These are phyloP conservation scores for Peziza echinospora DNA, from an alignment of 495 filamentous ascomycete species.

Conservation along the genomic window DNA sequence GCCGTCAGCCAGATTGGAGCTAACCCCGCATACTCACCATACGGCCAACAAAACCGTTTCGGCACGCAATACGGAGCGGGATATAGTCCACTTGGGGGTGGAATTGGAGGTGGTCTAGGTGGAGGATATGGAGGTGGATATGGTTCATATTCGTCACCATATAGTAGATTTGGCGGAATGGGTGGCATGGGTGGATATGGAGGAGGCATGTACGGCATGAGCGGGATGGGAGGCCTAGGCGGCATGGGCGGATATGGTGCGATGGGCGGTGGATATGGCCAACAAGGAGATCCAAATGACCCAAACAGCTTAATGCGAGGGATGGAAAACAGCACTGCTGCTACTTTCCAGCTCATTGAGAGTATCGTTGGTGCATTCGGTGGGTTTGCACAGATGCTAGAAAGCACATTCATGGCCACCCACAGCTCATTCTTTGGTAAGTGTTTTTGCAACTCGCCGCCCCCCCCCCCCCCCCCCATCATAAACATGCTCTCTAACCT, in stretches of 20 bases:
- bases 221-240: constrained; percentile 26
- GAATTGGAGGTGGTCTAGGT: constrained; percentile 20
- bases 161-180: not conserved
- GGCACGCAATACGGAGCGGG: constrained; percentile 25
- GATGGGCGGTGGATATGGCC: constrained; percentile 25
- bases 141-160: not conserved
- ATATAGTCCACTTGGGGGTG: constrained; percentile 19
- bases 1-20: constrained; percentile 42
- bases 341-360: constrained; percentile 98
- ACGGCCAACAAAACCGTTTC: constrained; percentile 35
- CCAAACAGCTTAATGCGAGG: constrained; percentile 77
- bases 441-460: constrained; percentile 15
- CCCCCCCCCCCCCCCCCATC: not conserved
- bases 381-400: constrained; percentile 96
- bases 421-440: constrained; percentile 96
- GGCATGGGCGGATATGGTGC: constrained; percentile 34
- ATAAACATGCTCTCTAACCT: constrained; percentile 2
- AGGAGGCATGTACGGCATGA: constrained; percentile 12
- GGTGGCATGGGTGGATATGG: not conserved
- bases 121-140: constrained; percentile 17
- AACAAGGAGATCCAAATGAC: constrained; percentile 50
- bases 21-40: constrained; percentile 40
- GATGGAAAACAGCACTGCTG: constrained; percentile 76
- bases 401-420: constrained; percentile 99
- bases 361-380: constrained; percentile 96